These are phyloP conservation scores for Arabidopsis hybrid DNA, from an alignment of 441 rosid species.

Conservation along the genomic window DNA sequence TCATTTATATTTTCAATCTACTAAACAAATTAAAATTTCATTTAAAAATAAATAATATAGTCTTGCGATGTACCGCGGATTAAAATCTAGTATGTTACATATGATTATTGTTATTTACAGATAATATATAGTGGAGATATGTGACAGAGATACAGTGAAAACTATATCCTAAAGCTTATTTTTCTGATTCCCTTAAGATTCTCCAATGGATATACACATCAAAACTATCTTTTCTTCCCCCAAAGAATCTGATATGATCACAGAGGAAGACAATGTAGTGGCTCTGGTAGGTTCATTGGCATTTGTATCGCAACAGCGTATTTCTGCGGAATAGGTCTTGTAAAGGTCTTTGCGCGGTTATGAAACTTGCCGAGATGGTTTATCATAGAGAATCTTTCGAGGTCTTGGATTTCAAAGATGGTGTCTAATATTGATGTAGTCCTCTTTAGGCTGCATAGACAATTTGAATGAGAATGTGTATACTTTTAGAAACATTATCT, in stretches of 20 bases:
- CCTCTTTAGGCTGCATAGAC: constrained; percentile 66
- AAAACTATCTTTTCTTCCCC: too few species aligned
- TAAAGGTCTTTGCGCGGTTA: constrained; percentile 52
- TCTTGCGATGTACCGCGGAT: too few species aligned
- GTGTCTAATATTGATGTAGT: constrained; percentile 62
- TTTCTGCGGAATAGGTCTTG: constrained; percentile 59
- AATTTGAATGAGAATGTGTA: background rate
- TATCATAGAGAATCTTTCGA: constrained; percentile 70
- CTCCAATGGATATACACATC: constrained; percentile 8
- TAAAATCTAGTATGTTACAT: too few species aligned
- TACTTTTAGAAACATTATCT: background rate
- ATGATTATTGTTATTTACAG: too few species aligned
- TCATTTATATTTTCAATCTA: too few species aligned
- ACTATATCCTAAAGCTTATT: constrained; percentile 22
- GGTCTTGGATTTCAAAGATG: constrained; percentile 70
- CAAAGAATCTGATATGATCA: constrained; percentile 44
- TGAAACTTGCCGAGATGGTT: constrained; percentile 86
- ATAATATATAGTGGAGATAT: too few species aligned
- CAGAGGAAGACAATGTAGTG: constrained; percentile 76
- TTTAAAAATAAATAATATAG: too few species aligned
- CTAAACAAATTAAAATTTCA: too few species aligned
- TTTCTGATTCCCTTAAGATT: background rate
- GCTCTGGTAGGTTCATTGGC: constrained; percentile 67
- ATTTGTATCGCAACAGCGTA: constrained; percentile 60
- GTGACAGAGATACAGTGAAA: constrained; percentile 9